phyloP scores from a whole-genome alignment of 2,329 filamentous ascomycete genomes.

The Knufia fluminis region DNA sequence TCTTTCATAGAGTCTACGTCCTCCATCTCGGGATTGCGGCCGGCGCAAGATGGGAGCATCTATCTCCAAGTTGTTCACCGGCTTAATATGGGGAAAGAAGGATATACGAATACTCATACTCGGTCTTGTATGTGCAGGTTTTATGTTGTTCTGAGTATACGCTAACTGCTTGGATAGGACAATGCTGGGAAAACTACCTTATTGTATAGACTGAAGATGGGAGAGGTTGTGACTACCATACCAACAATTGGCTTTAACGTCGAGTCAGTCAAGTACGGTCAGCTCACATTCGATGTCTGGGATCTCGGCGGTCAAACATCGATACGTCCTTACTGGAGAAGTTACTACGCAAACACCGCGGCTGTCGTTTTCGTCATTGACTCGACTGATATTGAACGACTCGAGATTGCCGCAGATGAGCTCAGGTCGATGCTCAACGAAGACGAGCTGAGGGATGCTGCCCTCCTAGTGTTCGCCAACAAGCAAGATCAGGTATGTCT shows the following conservation, averaged over 20 bases:
- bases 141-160: not conserved
- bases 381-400: conserved; percentile 89
- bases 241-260: conserved; percentile 99
- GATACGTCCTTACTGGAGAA: conserved; percentile 97
- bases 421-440: conserved; percentile 92
- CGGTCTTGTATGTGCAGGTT: conserved; percentile 60
- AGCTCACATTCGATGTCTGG: conserved; percentile 98
- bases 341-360: conserved; percentile 97
- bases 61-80: conserved; percentile 53
- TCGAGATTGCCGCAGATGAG: conserved; percentile 88
- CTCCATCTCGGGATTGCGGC: too few relatives aligned
- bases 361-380: conserved; percentile 98
- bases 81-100: conserved; percentile 82
- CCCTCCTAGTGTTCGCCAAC: conserved; percentile 91
- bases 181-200: conserved; percentile 98
- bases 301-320: conserved; percentile 97
- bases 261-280: conserved; percentile 92
- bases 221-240: conserved; percentile 97
- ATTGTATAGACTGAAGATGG: conserved; percentile 95
- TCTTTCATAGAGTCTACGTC: too few relatives aligned
- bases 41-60: conserved; percentile 44
- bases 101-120: conserved; percentile 95
- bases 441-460: conserved; percentile 88
- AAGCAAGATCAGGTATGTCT: conserved; percentile 63
- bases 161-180: conserved; percentile 50